A percentile compares a stretch with the other conserved stretches of the same genome.
Conservation (phyloP, 305 asterid genomes). For the Coffea humblotiana region DNA sequence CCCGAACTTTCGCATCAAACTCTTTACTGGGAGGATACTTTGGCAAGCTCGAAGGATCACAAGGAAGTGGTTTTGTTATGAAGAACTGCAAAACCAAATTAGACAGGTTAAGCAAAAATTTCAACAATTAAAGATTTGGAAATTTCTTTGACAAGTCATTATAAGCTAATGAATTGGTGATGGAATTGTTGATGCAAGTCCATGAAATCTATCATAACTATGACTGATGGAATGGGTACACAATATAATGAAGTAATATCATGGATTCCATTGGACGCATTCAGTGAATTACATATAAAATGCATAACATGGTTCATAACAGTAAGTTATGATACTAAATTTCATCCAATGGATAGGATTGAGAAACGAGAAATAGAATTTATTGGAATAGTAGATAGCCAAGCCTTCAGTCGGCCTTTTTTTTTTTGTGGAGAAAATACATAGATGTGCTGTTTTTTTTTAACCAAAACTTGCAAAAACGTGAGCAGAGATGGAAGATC, state of each 20-base stretch:
- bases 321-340: background rate
- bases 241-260: background rate
- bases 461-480: background rate
- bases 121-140: background rate
- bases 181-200: background rate
- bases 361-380: background rate
- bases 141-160: background rate
- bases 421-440: background rate
- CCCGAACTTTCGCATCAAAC: slow-evolving; percentile 89
- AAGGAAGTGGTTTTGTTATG: slow-evolving; percentile 72
- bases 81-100: slow-evolving; percentile 56
- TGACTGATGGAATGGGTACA: background rate
- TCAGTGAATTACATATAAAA: background rate
- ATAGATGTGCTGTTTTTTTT: background rate
- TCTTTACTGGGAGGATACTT: slow-evolving; percentile 96
- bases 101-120: background rate
- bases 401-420: background rate
- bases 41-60: slow-evolving; percentile 89
- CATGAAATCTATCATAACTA: background rate
- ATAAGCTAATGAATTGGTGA: background rate
- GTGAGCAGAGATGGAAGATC: background rate
- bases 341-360: background rate
- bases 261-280: background rate
- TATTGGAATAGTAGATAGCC: background rate
- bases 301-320: background rate